Conservation (phyloP, 495 filamentous ascomycete genomes). For the Penicillium manginii region DNA sequence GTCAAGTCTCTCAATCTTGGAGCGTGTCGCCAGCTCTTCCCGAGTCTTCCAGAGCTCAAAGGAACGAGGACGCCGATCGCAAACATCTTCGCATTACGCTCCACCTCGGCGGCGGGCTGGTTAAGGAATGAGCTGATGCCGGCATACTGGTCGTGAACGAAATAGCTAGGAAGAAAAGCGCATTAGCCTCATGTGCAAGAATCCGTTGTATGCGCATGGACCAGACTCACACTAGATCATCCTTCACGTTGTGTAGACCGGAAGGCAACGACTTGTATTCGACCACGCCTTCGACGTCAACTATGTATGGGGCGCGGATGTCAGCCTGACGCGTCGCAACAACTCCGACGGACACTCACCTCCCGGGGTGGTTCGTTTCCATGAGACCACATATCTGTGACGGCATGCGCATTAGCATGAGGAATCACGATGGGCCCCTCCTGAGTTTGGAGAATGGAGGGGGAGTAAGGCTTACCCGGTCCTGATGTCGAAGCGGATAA, state of each 20-base stretch:
- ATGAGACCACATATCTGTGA: constrained; percentile 75
- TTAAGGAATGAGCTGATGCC: constrained; percentile 94
- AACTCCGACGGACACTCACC: constrained; percentile 41
- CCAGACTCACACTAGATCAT: constrained; percentile 74
- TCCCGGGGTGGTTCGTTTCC: constrained; percentile 73
- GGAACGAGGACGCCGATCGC: constrained; percentile 89
- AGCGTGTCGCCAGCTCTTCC: constrained; percentile 88
- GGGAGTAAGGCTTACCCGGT: constrained; percentile 61
- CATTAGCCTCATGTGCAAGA: constrained; percentile 2
- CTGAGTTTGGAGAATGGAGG: constrained; percentile 5
- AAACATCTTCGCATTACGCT: constrained; percentile 90
- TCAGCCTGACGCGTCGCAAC: constrained; percentile 23
- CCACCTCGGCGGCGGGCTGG: constrained; percentile 70
- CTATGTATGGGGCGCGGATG: constrained; percentile 38
- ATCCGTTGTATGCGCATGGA: not conserved
- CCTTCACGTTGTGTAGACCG: constrained; percentile 83
- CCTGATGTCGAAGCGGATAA: constrained; percentile 85
- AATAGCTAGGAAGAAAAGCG: constrained; percentile 61
- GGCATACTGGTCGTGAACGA: constrained; percentile 81
- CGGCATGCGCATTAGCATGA: constrained; percentile 21
- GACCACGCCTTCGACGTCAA: constrained; percentile 84
- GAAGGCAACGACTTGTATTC: constrained; percentile 96
- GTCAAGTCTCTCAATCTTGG: constrained; percentile 75
- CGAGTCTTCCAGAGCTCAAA: constrained; percentile 81
- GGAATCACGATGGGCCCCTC: constrained; percentile 4